phyloP scores from a whole-genome alignment of 2,329 filamentous ascomycete species.

The Shiraia bambusicola region DNA sequence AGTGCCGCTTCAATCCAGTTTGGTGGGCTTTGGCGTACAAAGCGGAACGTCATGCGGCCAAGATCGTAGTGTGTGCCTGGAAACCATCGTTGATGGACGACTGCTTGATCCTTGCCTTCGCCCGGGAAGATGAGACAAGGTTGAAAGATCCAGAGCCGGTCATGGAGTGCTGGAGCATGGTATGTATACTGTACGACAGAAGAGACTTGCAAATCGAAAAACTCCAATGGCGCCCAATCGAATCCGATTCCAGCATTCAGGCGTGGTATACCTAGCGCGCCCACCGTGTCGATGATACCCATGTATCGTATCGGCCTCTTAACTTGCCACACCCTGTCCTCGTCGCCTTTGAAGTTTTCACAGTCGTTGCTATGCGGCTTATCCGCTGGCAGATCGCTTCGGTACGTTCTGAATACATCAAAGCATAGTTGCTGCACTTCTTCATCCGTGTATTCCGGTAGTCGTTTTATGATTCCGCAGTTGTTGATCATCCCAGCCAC shows the following conservation, averaged over 20 bases:
- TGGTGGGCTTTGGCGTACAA: slow-evolving; percentile 30
- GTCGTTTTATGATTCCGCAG: slow-evolving; percentile 41
- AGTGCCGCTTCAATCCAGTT: slow-evolving; percentile 32
- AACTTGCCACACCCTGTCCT: slow-evolving; percentile 30
- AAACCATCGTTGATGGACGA: slow-evolving; percentile 38
- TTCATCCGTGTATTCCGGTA: slow-evolving; percentile 5
- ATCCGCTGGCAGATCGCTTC: slow-evolving; percentile 29
- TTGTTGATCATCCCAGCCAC: slow-evolving; percentile 50
- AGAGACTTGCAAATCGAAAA: slow-evolving; percentile 39
- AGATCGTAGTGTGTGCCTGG: slow-evolving; percentile 43
- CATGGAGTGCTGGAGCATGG: slow-evolving; percentile 38
- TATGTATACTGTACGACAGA: slow-evolving; percentile 37
- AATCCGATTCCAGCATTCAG: slow-evolving; percentile 40
- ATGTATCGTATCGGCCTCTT: slow-evolving; percentile 36
- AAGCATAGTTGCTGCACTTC: slow-evolving; percentile 30
- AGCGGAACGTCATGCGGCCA: slow-evolving; percentile 40
- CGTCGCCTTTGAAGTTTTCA: slow-evolving; percentile 16
- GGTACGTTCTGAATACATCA: slow-evolving; percentile 38
- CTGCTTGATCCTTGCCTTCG: slow-evolving; percentile 7
- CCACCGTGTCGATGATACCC: slow-evolving; percentile 40
- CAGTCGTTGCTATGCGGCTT: slow-evolving; percentile 29
- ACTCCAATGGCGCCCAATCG: slow-evolving; percentile 41
- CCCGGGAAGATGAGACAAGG: slow-evolving; percentile 31
- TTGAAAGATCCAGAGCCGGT: slow-evolving; percentile 40
- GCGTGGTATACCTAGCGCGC: slow-evolving; percentile 37